phyloP scores from a whole-genome alignment of 257 asterid species.

The Handroanthus guayacan region DNA sequence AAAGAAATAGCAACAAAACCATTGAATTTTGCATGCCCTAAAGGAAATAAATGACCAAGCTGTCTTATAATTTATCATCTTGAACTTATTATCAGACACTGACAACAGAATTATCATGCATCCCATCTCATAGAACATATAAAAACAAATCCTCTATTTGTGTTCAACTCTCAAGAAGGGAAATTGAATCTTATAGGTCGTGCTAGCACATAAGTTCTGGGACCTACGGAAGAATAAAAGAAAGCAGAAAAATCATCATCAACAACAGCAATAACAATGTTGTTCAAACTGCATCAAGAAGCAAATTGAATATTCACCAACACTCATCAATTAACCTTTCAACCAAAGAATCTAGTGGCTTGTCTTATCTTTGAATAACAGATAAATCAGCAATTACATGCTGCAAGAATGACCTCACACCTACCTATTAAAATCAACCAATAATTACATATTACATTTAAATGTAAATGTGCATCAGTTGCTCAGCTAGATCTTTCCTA shows the following conservation, averaged over 20 bases:
- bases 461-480: not conserved
- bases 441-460: not conserved
- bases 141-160: not conserved
- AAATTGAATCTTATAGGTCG: not conserved
- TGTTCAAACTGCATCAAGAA: not conserved
- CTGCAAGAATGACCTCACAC: not conserved
- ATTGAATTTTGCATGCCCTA: not conserved
- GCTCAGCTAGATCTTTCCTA: conserved; percentile 1
- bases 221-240: too few species aligned
- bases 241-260: not conserved
- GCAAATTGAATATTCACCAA: not conserved
- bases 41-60: not conserved
- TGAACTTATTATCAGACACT: not conserved
- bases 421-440: conserved; percentile 14
- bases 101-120: not conserved
- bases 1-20: not conserved
- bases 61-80: not conserved
- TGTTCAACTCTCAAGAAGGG: not conserved
- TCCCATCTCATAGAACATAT: not conserved
- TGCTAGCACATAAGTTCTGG: not conserved
- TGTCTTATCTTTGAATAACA: not conserved
- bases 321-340: not conserved
- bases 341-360: not conserved
- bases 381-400: not conserved
- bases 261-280: not conserved